A percentile compares a stretch with the other conserved stretches of the same genome.
These are phyloP conservation scores for Albugo laibachii DNA, from an alignment of 352 stramenopile genomes.

Conservation along the genomic window DNA sequence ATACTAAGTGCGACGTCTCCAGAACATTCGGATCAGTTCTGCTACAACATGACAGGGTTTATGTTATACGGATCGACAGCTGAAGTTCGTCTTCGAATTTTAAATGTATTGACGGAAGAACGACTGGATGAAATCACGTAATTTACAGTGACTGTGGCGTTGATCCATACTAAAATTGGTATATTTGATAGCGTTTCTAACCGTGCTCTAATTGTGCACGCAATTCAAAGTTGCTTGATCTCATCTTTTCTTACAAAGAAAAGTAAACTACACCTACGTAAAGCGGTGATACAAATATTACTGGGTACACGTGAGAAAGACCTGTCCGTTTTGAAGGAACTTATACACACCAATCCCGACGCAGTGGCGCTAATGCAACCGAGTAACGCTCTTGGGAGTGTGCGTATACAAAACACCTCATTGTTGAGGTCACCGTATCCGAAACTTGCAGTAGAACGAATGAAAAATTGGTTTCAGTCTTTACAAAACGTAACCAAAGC, in stretches of 20 bases:
- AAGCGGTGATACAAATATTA: slow-evolving; percentile 45
- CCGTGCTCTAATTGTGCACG: slow-evolving; percentile 49
- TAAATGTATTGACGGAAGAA: slow-evolving; percentile 53
- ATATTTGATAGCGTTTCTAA: slow-evolving; percentile 24
- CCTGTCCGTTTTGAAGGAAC: slow-evolving; percentile 58
- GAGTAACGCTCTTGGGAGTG: background rate
- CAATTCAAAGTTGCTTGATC: slow-evolving; percentile 55
- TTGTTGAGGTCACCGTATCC: no score
- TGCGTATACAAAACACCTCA: no score
- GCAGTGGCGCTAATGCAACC: background rate
- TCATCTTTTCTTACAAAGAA: slow-evolving; percentile 55
- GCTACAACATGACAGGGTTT: slow-evolving; percentile 68
- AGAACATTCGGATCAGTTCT: slow-evolving; percentile 48
- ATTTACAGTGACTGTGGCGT: background rate
- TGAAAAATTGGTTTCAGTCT: background rate
- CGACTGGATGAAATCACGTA: slow-evolving; percentile 43
- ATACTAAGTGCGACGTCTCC: slow-evolving; percentile 61
- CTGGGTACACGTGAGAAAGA: slow-evolving; percentile 43
- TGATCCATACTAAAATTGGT: background rate
- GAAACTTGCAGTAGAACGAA: background rate
- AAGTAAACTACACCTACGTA: slow-evolving; percentile 20
- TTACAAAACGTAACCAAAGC: background rate
- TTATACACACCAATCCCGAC: slow-evolving; percentile 24
- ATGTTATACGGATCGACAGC: slow-evolving; percentile 57
- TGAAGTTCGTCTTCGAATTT: slow-evolving; percentile 33